Conservation (phyloP, 2,329 filamentous ascomycete species). For the Purpureocillium lavendulum region DNA sequence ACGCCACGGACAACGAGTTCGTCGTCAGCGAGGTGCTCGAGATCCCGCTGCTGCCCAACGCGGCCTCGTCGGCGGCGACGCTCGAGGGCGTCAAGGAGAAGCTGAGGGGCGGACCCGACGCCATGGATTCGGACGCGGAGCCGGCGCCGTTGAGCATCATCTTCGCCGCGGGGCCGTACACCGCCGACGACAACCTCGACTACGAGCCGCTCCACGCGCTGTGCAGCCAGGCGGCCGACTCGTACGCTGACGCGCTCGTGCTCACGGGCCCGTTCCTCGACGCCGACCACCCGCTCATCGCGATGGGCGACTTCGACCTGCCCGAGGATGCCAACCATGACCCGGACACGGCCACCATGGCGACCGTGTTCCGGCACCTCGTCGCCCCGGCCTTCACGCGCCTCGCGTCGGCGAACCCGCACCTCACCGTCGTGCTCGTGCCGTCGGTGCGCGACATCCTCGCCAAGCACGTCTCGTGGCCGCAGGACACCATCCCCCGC, state of each 20-base stretch:
- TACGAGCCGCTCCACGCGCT: conserved; percentile 81
- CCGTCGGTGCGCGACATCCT: conserved; percentile 79
- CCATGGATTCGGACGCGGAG: conserved; percentile 43
- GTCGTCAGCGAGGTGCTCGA: conserved; percentile 68
- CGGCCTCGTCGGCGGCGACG: conserved; percentile 58
- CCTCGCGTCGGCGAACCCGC: conserved; percentile 61
- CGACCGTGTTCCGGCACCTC: conserved; percentile 74
- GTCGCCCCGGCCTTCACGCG: conserved; percentile 66
- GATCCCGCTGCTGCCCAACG: conserved; percentile 64
- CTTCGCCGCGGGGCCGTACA: conserved; percentile 81
- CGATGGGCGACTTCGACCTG: conserved; percentile 70
- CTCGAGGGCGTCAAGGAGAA: conserved; percentile 63
- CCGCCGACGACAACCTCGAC: conserved; percentile 82
- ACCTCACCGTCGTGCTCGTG: conserved; percentile 71
- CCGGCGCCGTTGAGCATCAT: conserved; percentile 67
- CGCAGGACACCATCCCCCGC: conserved; percentile 52
- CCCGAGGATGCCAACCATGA: conserved; percentile 60
- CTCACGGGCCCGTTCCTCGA: conserved; percentile 86
- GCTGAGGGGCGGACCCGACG: conserved; percentile 55
- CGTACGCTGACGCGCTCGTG: conserved; percentile 69
- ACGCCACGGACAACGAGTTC: conserved; percentile 79
- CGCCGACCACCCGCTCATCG: conserved; percentile 80
- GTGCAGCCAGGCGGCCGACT: conserved; percentile 67
- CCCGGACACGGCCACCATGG: conserved; percentile 70
- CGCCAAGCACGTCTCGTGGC: conserved; percentile 80